Conservation (phyloP, 768 basidiomycete species). For the Calvatia gigantea region DNA sequence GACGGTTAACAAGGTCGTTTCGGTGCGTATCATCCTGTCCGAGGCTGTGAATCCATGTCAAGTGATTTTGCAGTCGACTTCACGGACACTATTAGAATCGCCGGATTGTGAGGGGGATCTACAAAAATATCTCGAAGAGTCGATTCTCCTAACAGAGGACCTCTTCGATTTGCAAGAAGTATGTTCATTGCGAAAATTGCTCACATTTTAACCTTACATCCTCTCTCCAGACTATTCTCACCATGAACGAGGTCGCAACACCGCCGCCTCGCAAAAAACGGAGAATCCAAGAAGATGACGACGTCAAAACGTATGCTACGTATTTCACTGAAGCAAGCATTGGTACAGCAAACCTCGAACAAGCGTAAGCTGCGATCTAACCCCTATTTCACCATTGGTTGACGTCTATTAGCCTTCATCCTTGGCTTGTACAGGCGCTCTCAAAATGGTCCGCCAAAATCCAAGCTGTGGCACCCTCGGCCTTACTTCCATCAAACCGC, state of each 20-base stretch:
- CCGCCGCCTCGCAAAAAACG: conserved; percentile 58
- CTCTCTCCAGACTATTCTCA: conserved; percentile 38
- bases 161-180: conserved; percentile 71
- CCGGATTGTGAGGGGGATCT: conserved; percentile 43
- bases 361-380: conserved; percentile 35
- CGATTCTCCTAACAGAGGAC: conserved; percentile 59
- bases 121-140: conserved; percentile 55
- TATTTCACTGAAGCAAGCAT: conserved; percentile 41
- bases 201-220: not conserved
- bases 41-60: not conserved
- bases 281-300: conserved; percentile 32
- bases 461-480: conserved; percentile 84
- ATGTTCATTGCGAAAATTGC: conserved; percentile 4
- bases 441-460: conserved; percentile 96
- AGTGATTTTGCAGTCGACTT: conserved; percentile 26
- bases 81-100: conserved; percentile 32
- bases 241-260: conserved; percentile 41
- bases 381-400: conserved; percentile 6
- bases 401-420: conserved; percentile 51
- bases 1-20: conserved; percentile 63
- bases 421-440: conserved; percentile 72
- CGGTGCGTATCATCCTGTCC: conserved; percentile 36
- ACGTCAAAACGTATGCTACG: conserved; percentile 26
- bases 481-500: conserved; percentile 65
- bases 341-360: conserved; percentile 44